Conservation (phyloP, 371 early-diverging fungal genomes). For the Mucor ambiguus region DNA sequence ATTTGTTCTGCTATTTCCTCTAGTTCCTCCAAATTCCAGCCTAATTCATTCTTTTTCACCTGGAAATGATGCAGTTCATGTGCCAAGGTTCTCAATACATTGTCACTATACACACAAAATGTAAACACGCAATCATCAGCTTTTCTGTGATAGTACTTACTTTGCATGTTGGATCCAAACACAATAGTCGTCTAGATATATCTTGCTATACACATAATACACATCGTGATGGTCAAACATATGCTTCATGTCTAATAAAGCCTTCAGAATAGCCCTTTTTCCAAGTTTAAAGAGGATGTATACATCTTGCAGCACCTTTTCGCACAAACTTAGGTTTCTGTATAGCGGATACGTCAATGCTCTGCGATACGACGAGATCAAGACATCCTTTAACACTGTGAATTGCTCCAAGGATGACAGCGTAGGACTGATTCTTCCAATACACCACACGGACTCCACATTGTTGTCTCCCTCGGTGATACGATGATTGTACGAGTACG, state of each 20-base stretch:
- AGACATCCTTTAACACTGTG: slow-evolving; percentile 59
- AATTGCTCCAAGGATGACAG: slow-evolving; percentile 84
- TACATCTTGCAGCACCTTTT: slow-evolving; percentile 78
- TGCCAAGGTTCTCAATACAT: slow-evolving; percentile 71
- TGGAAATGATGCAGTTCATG: slow-evolving; percentile 77
- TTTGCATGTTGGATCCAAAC: slow-evolving; percentile 90
- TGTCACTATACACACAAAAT: slow-evolving; percentile 54
- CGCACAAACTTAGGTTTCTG: slow-evolving; percentile 74
- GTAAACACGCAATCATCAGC: background rate
- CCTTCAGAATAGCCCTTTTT: slow-evolving; percentile 78
- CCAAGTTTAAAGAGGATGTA: slow-evolving; percentile 84
- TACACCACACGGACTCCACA: slow-evolving; percentile 91
- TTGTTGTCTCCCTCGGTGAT: slow-evolving; percentile 84
- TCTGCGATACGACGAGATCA: slow-evolving; percentile 74
- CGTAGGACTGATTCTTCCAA: slow-evolving; percentile 82
- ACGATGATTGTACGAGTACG: slow-evolving; percentile 88
- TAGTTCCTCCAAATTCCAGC: slow-evolving; percentile 76
- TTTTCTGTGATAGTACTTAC: slow-evolving; percentile 23
- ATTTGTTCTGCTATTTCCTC: slow-evolving; percentile 51
- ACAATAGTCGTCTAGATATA: slow-evolving; percentile 94
- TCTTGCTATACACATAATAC: slow-evolving; percentile 83
- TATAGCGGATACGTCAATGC: slow-evolving; percentile 86
- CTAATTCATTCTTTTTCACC: slow-evolving; percentile 67
- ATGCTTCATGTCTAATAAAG: slow-evolving; percentile 74
- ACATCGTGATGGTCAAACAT: slow-evolving; percentile 86